These are phyloP conservation scores for Ascochyta pisi DNA, from an alignment of 2,329 filamentous ascomycete species.

Conservation along the genomic window DNA sequence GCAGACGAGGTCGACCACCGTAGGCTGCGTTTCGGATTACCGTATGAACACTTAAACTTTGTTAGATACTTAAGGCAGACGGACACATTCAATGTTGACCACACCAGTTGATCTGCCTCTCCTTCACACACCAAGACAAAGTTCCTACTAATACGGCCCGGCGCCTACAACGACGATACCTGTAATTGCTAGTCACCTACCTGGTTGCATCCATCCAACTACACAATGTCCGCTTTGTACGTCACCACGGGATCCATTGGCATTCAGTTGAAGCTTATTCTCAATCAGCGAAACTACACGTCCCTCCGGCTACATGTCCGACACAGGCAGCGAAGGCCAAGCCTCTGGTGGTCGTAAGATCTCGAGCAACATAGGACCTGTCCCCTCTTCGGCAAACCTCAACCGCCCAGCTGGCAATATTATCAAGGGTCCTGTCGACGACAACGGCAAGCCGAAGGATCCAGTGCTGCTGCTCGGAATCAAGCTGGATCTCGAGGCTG, in stretches of 20 bases:
- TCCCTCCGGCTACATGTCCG: constrained; percentile 42
- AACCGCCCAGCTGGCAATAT: constrained; percentile 53
- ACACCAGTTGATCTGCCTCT: constrained; percentile 39
- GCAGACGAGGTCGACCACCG: not conserved
- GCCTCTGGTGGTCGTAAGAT: constrained; percentile 50
- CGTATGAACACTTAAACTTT: not conserved
- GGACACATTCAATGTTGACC: constrained; percentile 13
- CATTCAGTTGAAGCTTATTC: constrained; percentile 6
- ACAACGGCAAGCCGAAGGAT: constrained; percentile 64
- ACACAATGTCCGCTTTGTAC: constrained; percentile 43
- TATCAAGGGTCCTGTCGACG: constrained; percentile 64
- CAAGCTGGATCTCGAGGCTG: constrained; percentile 69
- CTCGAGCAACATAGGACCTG: constrained; percentile 34
- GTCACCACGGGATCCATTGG: not conserved
- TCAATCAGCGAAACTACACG: constrained; percentile 35
- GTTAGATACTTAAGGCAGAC: constrained; percentile 37
- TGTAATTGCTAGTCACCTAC: constrained; percentile 6
- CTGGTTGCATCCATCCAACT: not conserved
- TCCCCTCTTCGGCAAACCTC: constrained; percentile 50
- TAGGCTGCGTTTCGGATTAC: not conserved
- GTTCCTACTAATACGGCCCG: not conserved
- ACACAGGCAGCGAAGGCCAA: constrained; percentile 51
- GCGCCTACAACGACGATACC: constrained; percentile 10
- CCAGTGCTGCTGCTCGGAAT: constrained; percentile 67
- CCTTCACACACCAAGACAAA: constrained; percentile 14